These are phyloP conservation scores for Tieghemiomyces parasiticus DNA, from an alignment of 192 early-diverging fungal species.

Conservation along the genomic window DNA sequence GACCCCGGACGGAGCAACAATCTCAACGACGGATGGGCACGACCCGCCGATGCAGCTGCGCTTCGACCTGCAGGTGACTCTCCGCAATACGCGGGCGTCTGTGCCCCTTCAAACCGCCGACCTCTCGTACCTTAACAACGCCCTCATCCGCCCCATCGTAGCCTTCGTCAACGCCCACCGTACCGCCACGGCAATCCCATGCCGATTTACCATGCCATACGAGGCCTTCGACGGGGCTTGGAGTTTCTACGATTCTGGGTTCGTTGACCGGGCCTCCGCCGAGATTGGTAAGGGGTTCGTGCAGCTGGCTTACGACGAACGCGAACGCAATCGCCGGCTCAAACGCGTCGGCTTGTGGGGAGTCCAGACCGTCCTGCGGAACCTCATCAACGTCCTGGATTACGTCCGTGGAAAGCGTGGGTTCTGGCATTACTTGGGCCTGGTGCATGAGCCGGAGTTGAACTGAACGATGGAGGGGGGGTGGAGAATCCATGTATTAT, in stretches of 20 bases:
- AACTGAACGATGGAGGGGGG: no score
- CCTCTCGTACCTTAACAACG: constrained; percentile 61
- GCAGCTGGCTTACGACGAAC: constrained; percentile 59
- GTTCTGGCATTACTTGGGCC: constrained; percentile 43
- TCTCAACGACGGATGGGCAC: no score
- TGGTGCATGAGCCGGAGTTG: no score
- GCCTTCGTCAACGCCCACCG: constrained; percentile 88
- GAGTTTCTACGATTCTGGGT: constrained; percentile 70
- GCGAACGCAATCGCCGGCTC: constrained; percentile 62
- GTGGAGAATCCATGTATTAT: no score
- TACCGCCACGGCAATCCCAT: constrained; percentile 70
- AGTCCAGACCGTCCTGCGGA: constrained; percentile 53
- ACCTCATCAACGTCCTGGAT: constrained; percentile 53
- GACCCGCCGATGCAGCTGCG: constrained; percentile 15
- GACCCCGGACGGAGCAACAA: no score
- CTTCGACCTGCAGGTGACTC: constrained; percentile 69
- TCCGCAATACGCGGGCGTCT: constrained; percentile 82
- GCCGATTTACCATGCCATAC: constrained; percentile 57
- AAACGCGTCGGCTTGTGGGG: constrained; percentile 87
- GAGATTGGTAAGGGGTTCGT: constrained; percentile 74
- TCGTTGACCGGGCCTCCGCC: constrained; percentile 57
- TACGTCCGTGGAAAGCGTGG: constrained; percentile 55
- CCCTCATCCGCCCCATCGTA: constrained; percentile 82
- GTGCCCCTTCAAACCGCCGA: constrained; percentile 61
- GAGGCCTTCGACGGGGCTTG: constrained; percentile 88